Conservation (phyloP, 2,329 filamentous ascomycete genomes). For the Penicillium hordei region DNA sequence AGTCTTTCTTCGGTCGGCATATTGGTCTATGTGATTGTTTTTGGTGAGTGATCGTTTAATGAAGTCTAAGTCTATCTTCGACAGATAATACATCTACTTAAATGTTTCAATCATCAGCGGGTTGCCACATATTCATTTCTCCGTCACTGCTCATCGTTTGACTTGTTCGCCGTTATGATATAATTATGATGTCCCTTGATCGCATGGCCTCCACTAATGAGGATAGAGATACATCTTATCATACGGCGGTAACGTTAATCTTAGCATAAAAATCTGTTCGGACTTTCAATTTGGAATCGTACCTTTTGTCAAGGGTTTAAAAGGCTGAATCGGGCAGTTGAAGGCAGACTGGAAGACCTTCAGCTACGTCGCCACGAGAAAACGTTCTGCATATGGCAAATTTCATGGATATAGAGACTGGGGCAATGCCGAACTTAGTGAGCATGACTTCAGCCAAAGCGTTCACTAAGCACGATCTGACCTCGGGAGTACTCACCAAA, state of each 20-base stretch:
- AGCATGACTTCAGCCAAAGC: neutral
- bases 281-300: neutral
- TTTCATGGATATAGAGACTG: neutral
- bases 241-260: neutral
- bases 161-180: neutral
- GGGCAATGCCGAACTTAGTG: neutral
- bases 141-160: neutral
- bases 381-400: neutral
- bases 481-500: too few relatives aligned
- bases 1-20: neutral
- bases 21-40: neutral
- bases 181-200: neutral
- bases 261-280: neutral
- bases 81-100: neutral
- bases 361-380: neutral
- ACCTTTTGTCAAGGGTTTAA: neutral
- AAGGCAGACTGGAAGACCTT: neutral
- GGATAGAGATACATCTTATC: neutral
- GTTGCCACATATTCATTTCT: neutral
- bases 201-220: neutral
- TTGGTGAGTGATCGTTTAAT: neutral
- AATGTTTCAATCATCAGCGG: neutral
- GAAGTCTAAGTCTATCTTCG: neutral
- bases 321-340: neutral
- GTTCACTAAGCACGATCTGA: neutral